Conservation (phyloP, 192 early-diverging fungal genomes). For the Podochytrium sp. region DNA sequence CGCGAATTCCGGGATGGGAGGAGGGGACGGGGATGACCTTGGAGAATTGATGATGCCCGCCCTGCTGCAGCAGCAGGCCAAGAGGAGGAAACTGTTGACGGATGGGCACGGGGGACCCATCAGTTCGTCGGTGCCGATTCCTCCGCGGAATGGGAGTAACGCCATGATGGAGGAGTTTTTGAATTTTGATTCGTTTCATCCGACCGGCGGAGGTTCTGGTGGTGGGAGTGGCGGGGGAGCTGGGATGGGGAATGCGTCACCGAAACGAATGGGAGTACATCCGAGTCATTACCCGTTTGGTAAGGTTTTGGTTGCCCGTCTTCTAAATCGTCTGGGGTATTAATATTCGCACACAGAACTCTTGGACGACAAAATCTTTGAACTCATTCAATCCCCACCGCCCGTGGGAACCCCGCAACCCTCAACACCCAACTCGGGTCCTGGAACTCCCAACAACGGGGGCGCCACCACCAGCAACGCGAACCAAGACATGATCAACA, state of each 20-base stretch:
- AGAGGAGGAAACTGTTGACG: constrained; percentile 42
- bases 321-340: not conserved
- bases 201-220: not conserved
- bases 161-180: constrained; percentile 7
- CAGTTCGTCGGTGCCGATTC: no score
- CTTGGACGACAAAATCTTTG: constrained; percentile 28
- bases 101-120: constrained; percentile 16
- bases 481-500: not conserved
- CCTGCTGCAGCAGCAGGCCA: no score
- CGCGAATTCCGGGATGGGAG: not conserved
- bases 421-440: not conserved
- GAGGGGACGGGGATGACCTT: not conserved
- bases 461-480: not conserved
- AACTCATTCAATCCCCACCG: constrained; percentile 24
- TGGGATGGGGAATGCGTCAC: not conserved
- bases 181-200: not conserved
- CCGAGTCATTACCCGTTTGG: not conserved
- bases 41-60: no score
- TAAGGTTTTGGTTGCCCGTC: not conserved
- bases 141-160: no score
- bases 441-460: no score
- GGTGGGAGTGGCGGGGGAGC: not conserved
- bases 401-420: not conserved
- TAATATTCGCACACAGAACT: not conserved
- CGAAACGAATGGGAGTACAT: constrained; percentile 16